Conservation (phyloP, 1,139 yeast species). For the Zhuliangozyma parablackwelliae region DNA sequence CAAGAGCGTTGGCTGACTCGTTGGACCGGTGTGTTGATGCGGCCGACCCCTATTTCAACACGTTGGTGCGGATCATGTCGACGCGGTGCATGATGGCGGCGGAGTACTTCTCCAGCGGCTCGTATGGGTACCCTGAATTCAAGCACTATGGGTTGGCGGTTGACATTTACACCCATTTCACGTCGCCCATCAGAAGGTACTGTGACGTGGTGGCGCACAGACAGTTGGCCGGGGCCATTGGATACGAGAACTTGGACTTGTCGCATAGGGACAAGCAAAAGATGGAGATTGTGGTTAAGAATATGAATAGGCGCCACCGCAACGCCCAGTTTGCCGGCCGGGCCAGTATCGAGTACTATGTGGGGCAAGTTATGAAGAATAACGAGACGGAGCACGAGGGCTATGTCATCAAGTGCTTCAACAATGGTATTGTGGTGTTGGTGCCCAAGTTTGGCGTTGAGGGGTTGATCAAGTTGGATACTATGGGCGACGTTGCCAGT, state of each 20-base stretch:
- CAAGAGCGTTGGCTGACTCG: constrained; percentile 91
- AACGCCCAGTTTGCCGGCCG: constrained; percentile 99
- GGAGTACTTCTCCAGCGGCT: constrained; percentile 94
- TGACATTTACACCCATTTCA: constrained; percentile 96
- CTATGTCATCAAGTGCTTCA: constrained; percentile 84
- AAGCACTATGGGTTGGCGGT: constrained; percentile 97
- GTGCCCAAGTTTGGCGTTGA: constrained; percentile 98
- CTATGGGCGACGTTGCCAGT: constrained; percentile 59
- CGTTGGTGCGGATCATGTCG: constrained; percentile 91
- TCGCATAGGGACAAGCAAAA: constrained; percentile 83
- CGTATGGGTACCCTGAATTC: constrained; percentile 87
- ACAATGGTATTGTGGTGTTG: constrained; percentile 89
- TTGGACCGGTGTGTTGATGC: constrained; percentile 82
- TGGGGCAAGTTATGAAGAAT: constrained; percentile 93
- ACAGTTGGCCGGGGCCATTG: constrained; percentile 95
- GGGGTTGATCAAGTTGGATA: constrained; percentile 80
- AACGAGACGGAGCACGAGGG: constrained; percentile 78
- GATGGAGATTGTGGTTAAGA: constrained; percentile 85
- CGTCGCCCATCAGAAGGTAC: constrained; percentile 96
- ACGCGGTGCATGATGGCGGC: constrained; percentile 99
- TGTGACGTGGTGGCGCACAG: constrained; percentile 98
- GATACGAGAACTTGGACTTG: constrained; percentile 78
- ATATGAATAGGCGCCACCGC: constrained; percentile 90
- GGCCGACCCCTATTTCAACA: constrained; percentile 85
- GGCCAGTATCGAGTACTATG: constrained; percentile 95